Conservation (phyloP, 768 basidiomycete genomes). For the Phaeotremella fagi region DNA sequence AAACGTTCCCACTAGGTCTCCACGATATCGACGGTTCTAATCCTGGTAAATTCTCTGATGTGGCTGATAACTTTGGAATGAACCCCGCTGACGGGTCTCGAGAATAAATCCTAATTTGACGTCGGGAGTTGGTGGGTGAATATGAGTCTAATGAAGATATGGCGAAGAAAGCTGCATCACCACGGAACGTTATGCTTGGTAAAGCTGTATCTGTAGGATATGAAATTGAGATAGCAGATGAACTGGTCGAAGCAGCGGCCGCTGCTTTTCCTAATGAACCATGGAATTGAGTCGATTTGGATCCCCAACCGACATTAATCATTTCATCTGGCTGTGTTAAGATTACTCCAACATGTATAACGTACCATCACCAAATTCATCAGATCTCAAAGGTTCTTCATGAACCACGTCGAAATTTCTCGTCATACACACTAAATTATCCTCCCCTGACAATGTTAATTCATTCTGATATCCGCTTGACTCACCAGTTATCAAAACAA, state of each 20-base stretch:
- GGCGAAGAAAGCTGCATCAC: conserved; percentile 83
- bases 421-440: conserved; percentile 82
- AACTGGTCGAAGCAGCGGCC: conserved; percentile 53
- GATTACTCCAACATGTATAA: background rate
- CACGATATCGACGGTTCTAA: conserved; percentile 75
- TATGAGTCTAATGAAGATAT: conserved; percentile 67
- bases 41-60: conserved; percentile 75
- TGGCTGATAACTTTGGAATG: conserved; percentile 60
- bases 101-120: conserved; percentile 70
- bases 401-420: conserved; percentile 80
- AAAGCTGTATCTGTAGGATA: conserved; percentile 65
- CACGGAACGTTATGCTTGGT: conserved; percentile 85
- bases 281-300: conserved; percentile 94
- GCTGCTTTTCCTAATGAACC: conserved; percentile 86
- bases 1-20: conserved; percentile 83
- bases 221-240: conserved; percentile 48
- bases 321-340: conserved; percentile 60
- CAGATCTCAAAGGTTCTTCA: conserved; percentile 65
- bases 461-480: background rate
- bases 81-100: conserved; percentile 56
- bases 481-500: conserved; percentile 74
- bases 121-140: conserved; percentile 45
- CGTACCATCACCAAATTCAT: conserved; percentile 81
- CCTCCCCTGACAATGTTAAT: conserved; percentile 54
- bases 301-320: conserved; percentile 97